A percentile compares a stretch with the other conserved stretches of the same genome.
Evolutionary conservation across 805 yeast species (phyloP).

Genomic region (Wickerhamomyces rabaulensis): DNA sequence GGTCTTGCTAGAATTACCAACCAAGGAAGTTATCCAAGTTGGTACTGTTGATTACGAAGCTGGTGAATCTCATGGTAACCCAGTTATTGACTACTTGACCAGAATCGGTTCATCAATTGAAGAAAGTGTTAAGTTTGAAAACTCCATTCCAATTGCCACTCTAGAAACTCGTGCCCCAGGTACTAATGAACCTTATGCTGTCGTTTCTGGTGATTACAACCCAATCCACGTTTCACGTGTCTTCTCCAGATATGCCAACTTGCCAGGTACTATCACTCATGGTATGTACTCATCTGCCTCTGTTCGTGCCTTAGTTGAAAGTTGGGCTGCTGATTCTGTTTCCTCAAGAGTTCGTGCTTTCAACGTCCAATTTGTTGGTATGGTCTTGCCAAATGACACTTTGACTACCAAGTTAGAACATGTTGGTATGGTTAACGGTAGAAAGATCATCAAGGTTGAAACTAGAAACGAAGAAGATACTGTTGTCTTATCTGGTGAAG

Average conservation of each 20-base stretch:
- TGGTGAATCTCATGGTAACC: conserved; percentile 93
- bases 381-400: conserved; percentile 95
- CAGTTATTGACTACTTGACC: conserved; percentile 87
- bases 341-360: conserved; percentile 94
- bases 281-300: conserved; percentile 99
- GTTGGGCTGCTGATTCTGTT: conserved; percentile 97
- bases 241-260: conserved; percentile 85
- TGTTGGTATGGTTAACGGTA: conserved; percentile 98
- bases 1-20: conserved; percentile 82
- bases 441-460: conserved; percentile 92
- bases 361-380: conserved; percentile 85
- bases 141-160: conserved; percentile 77
- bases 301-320: conserved; percentile 91
- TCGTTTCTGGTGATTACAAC: conserved; percentile 96
- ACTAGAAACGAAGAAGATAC: conserved; percentile 80
- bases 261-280: conserved; percentile 97
- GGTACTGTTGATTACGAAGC: conserved; percentile 86
- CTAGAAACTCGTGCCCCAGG: conserved; percentile 74
- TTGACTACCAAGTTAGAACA: conserved; percentile 87
- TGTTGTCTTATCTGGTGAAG: conserved; percentile 86
- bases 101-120: conserved; percentile 93
- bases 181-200: conserved; percentile 94
- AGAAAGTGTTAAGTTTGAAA: conserved; percentile 88
- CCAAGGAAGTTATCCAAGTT: conserved; percentile 80
- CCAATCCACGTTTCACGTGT: conserved; percentile 97